Percentiles rank a stretch among this genome's conserved stretches.
Conservation (phyloP, 495 filamentous ascomycete species). For the Aspergillus nidulans region DNA sequence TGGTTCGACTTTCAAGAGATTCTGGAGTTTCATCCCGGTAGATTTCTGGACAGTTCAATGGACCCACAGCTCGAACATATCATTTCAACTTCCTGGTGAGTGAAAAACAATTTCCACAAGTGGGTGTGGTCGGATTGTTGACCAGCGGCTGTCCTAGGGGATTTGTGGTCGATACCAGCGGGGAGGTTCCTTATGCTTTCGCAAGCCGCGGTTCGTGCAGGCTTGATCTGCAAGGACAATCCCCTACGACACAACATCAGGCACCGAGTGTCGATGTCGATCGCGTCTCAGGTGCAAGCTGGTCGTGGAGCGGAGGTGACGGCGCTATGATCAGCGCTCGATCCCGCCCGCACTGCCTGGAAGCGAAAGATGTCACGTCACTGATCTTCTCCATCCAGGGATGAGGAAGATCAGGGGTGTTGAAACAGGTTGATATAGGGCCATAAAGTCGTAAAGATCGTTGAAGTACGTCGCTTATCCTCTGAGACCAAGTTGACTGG, state of each 20-base stretch:
- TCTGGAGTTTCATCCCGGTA: not conserved
- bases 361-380: not conserved
- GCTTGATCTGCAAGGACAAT: not conserved
- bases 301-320: not conserved
- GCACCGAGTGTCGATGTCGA: not conserved
- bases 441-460: not conserved
- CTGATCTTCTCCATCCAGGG: not conserved
- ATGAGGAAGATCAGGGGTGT: not conserved
- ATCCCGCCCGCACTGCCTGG: not conserved
- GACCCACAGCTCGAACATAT: not conserved
- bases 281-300: not conserved
- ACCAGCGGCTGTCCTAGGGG: too few species aligned
- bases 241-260: not conserved
- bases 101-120: not conserved
- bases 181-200: not conserved
- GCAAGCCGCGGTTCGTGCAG: not conserved
- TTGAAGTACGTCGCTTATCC: too few species aligned
- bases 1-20: not conserved
- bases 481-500: too few species aligned
- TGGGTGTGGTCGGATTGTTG: not conserved
- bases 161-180: not conserved
- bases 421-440: not conserved
- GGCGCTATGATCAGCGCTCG: conserved; percentile 1
- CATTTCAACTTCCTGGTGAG: too few species aligned
- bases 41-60: not conserved